Conservation (phyloP, 345 rosid species). For the Eucalyptus urophylla region DNA sequence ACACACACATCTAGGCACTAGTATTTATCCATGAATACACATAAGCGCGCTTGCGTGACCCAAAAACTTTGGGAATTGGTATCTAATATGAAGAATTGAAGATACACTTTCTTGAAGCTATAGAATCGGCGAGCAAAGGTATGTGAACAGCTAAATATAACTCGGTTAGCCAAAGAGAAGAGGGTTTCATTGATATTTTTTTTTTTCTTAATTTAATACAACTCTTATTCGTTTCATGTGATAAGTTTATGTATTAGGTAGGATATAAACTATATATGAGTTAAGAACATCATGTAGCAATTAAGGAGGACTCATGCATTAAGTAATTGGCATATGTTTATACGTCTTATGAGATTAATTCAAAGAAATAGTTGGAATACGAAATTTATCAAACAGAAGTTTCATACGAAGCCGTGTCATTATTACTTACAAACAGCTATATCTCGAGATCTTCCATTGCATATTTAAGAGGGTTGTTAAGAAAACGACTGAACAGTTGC, state of each 20-base stretch:
- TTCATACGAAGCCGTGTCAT: not conserved
- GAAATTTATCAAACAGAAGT: not conserved
- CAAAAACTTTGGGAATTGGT: not conserved
- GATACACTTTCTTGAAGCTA: not conserved
- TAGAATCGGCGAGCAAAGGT: not conserved
- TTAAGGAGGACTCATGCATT: not conserved
- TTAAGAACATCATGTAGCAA: not conserved
- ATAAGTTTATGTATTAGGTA: not conserved
- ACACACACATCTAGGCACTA: not conserved
- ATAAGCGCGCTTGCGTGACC: not conserved
- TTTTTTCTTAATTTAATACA: not conserved
- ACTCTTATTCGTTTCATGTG: not conserved
- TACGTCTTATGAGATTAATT: not conserved
- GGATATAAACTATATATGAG: not conserved
- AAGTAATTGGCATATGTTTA: not conserved
- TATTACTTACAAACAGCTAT: not conserved
- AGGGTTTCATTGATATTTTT: not conserved
- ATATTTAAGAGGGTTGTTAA: not conserved
- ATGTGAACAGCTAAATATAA: not conserved
- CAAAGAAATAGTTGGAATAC: not conserved
- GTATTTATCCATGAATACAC: not conserved
- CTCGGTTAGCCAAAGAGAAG: not conserved
- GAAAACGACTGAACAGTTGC: not conserved
- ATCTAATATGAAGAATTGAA: not conserved
- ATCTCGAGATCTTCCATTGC: not conserved